These are phyloP conservation scores for Claviceps arundinis DNA, from an alignment of 2,329 filamentous ascomycete species.

Conservation along the genomic window DNA sequence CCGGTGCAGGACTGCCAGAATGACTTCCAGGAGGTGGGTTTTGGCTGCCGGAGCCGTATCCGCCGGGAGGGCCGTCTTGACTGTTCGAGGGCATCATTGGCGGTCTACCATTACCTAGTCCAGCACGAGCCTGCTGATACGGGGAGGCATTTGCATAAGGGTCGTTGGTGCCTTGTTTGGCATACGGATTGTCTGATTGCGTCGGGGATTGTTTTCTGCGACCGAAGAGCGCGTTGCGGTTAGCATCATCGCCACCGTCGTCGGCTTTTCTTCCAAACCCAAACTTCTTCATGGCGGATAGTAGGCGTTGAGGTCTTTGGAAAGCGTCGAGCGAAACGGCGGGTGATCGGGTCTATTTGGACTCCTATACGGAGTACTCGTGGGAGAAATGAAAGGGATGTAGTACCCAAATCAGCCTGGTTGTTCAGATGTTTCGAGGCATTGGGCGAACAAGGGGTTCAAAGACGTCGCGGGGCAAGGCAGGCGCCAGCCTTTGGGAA, in stretches of 20 bases:
- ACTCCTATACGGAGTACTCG: neutral
- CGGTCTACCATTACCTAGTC: slow-evolving; percentile 17
- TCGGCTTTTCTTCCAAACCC: slow-evolving; percentile 43
- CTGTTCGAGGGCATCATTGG: slow-evolving; percentile 19
- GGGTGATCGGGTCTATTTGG: neutral
- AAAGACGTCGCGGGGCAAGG: neutral
- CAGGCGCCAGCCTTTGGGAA: neutral
- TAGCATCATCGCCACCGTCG: slow-evolving; percentile 34
- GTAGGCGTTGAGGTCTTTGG: neutral
- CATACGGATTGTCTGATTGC: slow-evolving; percentile 43
- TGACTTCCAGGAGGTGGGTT: slow-evolving; percentile 6
- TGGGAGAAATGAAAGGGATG: neutral
- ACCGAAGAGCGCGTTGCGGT: slow-evolving; percentile 38
- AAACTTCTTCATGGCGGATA: slow-evolving; percentile 42
- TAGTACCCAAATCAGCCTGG: neutral
- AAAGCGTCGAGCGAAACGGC: neutral
- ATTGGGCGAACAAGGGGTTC: neutral
- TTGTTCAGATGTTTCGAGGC: neutral
- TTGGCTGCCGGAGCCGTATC: slow-evolving; percentile 8
- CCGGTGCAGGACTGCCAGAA: slow-evolving; percentile 13
- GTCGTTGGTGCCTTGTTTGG: slow-evolving; percentile 35
- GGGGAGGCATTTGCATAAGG: slow-evolving; percentile 34
- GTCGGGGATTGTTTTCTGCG: slow-evolving; percentile 37
- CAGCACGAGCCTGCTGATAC: slow-evolving; percentile 30
- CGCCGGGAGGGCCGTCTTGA: slow-evolving; percentile 6